Conservation (phyloP, 257 asterid species). For the Parsonsia alboflavescens region DNA sequence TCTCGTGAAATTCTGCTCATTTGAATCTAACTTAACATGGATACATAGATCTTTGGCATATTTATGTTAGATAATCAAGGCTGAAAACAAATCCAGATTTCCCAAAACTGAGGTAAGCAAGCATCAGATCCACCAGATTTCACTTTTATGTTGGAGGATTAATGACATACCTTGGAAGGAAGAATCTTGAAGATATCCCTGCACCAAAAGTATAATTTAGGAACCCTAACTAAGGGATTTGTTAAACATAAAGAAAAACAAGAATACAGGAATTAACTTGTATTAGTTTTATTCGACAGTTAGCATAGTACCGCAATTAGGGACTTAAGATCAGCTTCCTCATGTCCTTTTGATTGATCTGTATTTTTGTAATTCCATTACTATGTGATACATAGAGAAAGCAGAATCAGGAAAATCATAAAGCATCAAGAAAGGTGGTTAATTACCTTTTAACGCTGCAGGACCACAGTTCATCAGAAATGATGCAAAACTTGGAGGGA, state of each 20-base stretch:
- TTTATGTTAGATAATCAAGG: neutral
- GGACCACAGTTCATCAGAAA: slow-evolving; percentile 60
- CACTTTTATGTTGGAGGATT: slow-evolving; percentile 9
- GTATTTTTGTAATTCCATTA: slow-evolving; percentile 24
- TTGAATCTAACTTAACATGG: neutral
- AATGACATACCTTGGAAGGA: slow-evolving; percentile 52
- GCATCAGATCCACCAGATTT: neutral
- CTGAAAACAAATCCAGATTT: neutral
- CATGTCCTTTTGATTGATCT: slow-evolving; percentile 32
- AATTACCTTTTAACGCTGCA: slow-evolving; percentile 40
- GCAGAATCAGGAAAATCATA: slow-evolving; percentile 14
- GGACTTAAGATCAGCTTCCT: slow-evolving; percentile 44
- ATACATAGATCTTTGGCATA: neutral
- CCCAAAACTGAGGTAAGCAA: neutral
- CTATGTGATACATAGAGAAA: slow-evolving; percentile 9
- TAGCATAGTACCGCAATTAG: slow-evolving; percentile 53
- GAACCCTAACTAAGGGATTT: slow-evolving; percentile 7
- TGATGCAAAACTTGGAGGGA: slow-evolving; percentile 83
- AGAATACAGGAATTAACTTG: neutral
- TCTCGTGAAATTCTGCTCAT: neutral
- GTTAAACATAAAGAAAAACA: neutral
- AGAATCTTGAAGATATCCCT: slow-evolving; percentile 67
- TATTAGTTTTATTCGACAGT: neutral
- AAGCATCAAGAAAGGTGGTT: slow-evolving; percentile 7
- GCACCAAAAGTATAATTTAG: slow-evolving; percentile 28